These are phyloP conservation scores for Panaeolus cyanescens DNA, from an alignment of 768 basidiomycete species.

Conservation along the genomic window DNA sequence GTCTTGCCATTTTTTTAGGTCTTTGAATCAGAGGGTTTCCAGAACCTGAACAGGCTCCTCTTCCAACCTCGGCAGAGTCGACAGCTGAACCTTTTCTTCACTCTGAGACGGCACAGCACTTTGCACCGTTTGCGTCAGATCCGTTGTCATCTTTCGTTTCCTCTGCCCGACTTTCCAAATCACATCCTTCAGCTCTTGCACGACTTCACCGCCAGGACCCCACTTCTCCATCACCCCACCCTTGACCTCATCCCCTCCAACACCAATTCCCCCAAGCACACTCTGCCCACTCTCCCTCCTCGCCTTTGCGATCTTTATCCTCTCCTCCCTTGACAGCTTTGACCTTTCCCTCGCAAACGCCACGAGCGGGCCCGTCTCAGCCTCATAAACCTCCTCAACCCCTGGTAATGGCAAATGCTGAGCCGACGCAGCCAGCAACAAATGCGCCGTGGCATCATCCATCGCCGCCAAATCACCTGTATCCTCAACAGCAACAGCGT, in stretches of 20 bases:
- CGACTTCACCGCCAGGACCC: constrained; percentile 80
- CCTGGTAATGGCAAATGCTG: constrained; percentile 64
- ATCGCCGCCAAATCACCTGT: constrained; percentile 27
- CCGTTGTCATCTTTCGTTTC: constrained; percentile 49
- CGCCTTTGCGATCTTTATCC: constrained; percentile 61
- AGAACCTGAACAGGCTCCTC: neutral
- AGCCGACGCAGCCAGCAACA: constrained; percentile 51
- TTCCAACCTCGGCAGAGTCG: neutral
- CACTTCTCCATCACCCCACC: constrained; percentile 48
- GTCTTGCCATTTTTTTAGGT: neutral
- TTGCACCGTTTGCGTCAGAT: neutral
- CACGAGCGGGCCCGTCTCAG: constrained; percentile 46
- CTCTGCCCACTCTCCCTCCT: constrained; percentile 44
- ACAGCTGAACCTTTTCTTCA: neutral
- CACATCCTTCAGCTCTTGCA: constrained; percentile 83
- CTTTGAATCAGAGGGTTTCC: neutral
- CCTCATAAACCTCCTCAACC: constrained; percentile 84
- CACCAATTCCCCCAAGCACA: constrained; percentile 12
- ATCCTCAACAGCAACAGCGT: constrained; percentile 23
- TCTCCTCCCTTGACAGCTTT: constrained; percentile 72
- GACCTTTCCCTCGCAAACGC: constrained; percentile 59
- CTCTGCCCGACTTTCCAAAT: constrained; percentile 85
- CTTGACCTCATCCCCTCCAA: constrained; percentile 11
- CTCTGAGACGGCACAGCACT: neutral
- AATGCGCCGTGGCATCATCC: constrained; percentile 61